Conservation (phyloP, 2,329 filamentous ascomycete genomes). For the Colletotrichum horii region DNA sequence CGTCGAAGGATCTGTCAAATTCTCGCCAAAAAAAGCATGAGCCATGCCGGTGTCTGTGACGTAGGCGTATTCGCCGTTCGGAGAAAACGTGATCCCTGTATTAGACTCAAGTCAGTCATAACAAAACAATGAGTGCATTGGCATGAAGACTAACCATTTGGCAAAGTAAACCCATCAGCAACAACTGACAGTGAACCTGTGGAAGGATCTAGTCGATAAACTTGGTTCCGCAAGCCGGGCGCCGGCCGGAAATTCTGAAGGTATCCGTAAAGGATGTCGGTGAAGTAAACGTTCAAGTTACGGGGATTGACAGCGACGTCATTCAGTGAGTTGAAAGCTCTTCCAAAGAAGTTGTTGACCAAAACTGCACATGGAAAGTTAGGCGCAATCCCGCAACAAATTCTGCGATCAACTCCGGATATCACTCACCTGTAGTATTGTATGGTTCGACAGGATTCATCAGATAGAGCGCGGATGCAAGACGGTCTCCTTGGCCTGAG, state of each 20-base stretch:
- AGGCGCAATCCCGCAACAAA: not conserved
- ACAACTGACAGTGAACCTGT: conserved; percentile 59
- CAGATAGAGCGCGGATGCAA: conserved; percentile 42
- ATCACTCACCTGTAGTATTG: conserved; percentile 49
- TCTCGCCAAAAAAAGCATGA: conserved; percentile 45
- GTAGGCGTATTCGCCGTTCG: conserved; percentile 56
- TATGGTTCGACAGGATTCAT: conserved; percentile 53
- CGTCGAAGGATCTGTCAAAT: conserved; percentile 46
- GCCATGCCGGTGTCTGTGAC: conserved; percentile 62
- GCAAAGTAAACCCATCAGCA: conserved; percentile 60
- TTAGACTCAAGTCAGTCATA: not conserved
- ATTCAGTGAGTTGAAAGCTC: conserved; percentile 65
- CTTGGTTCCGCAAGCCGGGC: conserved; percentile 60
- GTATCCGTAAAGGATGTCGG: conserved; percentile 64
- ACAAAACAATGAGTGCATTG: not conserved
- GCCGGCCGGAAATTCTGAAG: conserved; percentile 62
- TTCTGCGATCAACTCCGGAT: not conserved
- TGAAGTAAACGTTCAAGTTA: conserved; percentile 66
- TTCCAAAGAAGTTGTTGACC: conserved; percentile 66
- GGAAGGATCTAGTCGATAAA: conserved; percentile 59
- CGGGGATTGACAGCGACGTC: conserved; percentile 59
- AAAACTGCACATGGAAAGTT: conserved; percentile 38
- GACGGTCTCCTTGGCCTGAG: conserved; percentile 52
- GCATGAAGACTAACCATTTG: conserved; percentile 46
- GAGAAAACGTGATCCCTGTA: conserved; percentile 59